phyloP scores from a whole-genome alignment of 495 filamentous ascomycete genomes.

The Lasiosphaeria miniovina region DNA sequence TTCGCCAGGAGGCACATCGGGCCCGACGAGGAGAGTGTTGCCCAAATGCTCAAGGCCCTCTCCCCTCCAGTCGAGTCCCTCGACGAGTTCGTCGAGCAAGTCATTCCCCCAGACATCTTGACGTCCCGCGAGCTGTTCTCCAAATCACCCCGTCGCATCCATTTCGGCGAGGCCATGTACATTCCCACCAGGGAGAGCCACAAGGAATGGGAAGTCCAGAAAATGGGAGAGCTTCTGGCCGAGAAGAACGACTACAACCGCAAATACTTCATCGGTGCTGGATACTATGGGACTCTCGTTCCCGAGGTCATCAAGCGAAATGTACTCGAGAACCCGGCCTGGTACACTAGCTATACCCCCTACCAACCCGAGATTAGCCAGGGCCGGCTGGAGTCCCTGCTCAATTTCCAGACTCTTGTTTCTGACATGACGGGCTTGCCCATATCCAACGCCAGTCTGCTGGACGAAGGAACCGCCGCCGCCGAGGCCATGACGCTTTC shows the following conservation, averaged over 20 bases:
- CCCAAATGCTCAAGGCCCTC: constrained; percentile 78
- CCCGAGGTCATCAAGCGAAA: constrained; percentile 95
- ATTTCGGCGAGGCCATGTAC: constrained; percentile 18
- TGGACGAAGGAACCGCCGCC: constrained; percentile 93
- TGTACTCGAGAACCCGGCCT: constrained; percentile 87
- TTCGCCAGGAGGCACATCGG: constrained; percentile 93
- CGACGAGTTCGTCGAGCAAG: constrained; percentile 86
- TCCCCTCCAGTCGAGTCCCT: constrained; percentile 70
- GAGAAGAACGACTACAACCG: constrained; percentile 59
- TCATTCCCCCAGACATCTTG: constrained; percentile 81
- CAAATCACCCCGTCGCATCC: constrained; percentile 1
- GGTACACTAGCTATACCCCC: constrained; percentile 99
- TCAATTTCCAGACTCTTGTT: constrained; percentile 97
- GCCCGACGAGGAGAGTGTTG: constrained; percentile 66
- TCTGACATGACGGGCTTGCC: constrained; percentile 85
- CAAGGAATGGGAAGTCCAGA: constrained; percentile 39
- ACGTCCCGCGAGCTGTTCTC: constrained; percentile 51
- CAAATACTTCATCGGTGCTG: constrained; percentile 76
- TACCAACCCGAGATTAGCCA: constrained; percentile 99
- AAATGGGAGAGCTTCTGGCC: constrained; percentile 58
- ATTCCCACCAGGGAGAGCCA: constrained; percentile 20
- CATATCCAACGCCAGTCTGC: constrained; percentile 89
- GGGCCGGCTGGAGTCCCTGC: constrained; percentile 83
- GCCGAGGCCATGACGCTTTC: constrained; percentile 98
- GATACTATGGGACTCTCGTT: constrained; percentile 82